phyloP scores from a whole-genome alignment of 768 basidiomycete genomes.

The Mycena capillaripes region DNA sequence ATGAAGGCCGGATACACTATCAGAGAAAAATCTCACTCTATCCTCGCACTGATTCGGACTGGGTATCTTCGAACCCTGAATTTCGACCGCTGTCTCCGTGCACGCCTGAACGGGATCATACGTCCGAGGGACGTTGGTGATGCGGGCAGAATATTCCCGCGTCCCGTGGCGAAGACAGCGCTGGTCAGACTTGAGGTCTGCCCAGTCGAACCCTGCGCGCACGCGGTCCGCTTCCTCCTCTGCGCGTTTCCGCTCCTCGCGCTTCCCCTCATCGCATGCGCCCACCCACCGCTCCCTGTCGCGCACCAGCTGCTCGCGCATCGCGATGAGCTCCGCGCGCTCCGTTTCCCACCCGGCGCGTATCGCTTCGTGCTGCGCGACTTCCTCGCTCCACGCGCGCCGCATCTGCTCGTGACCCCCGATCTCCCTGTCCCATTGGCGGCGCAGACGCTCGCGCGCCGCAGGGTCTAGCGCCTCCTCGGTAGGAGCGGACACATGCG shows the following conservation, averaged over 20 bases:
- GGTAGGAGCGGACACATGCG: not conserved
- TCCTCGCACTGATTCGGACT: constrained; percentile 23
- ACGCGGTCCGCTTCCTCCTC: constrained; percentile 40
- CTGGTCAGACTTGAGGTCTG: constrained; percentile 30
- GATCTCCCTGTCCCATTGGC: constrained; percentile 11
- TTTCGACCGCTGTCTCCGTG: constrained; percentile 37
- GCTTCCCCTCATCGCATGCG: constrained; percentile 11
- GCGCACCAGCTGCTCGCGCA: constrained; percentile 14
- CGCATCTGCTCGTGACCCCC: not conserved
- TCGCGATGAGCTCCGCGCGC: not conserved
- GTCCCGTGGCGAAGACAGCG: constrained; percentile 44
- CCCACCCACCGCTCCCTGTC: not conserved
- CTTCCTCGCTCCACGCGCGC: not conserved
- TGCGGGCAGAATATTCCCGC: constrained; percentile 47
- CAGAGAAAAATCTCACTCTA: not conserved
- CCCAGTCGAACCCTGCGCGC: constrained; percentile 37
- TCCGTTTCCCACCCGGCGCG: constrained; percentile 19
- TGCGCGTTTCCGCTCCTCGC: constrained; percentile 33
- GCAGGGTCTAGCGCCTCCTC: not conserved
- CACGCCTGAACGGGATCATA: constrained; percentile 32
- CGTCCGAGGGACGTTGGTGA: no score
- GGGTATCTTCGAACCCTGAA: constrained; percentile 11
- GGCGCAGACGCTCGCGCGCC: not conserved
- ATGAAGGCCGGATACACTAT: not conserved
- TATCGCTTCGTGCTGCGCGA: constrained; percentile 2